Base-by-base conservation (phyloP, 2,329 filamentous ascomycete species). In the Talaromyces sp. region DNA sequence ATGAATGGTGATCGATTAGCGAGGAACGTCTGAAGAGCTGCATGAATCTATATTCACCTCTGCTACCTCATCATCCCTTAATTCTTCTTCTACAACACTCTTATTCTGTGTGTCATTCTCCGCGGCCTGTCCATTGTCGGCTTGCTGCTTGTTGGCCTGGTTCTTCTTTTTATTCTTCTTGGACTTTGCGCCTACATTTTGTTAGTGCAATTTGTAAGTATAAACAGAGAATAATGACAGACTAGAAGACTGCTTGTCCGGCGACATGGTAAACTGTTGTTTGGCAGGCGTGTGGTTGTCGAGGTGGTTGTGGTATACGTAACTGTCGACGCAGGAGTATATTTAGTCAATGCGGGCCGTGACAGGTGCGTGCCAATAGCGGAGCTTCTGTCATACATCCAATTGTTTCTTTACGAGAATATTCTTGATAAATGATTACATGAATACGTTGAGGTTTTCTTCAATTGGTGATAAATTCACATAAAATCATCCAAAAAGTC, bases 401-500 rank as follows among this genome's bases (percentile, higher is more conserved):
- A 31, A 6, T 7, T 31, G 27, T 31, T 31, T 31, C 27, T 31
- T 31, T 31, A 31, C 27, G 27, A 31, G 27, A 6, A 31, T 31
- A 31, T 31, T 31, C 4, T 31, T 31, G 27, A 31, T 31, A 6
- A 31, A 31, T 31, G 27, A 50, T 50, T 31, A 13, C 16, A 31
- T 9, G 13, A 54, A 22, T 19, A 9, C 35, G 14, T 35, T 33
- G 14, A 11, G 11, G 35, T 6, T 19, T 11, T 22, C 33, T 56
- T 56, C 10, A 8, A 37, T 56, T 24, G 11, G 33, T 37, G 33
- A 33, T 52, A 16, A 19, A 11, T 39, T 79, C 85, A 94, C 92
- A 97, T 96, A 74, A 99, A 99, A 74, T 99, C 94, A 66, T 97
- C 93, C 81, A 91, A 93, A 75, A 80, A 82, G 66, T 91, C 83